These are phyloP conservation scores for Rhizophlyctis rosea DNA, from an alignment of 192 early-diverging fungal genomes.

Conservation along the genomic window DNA sequence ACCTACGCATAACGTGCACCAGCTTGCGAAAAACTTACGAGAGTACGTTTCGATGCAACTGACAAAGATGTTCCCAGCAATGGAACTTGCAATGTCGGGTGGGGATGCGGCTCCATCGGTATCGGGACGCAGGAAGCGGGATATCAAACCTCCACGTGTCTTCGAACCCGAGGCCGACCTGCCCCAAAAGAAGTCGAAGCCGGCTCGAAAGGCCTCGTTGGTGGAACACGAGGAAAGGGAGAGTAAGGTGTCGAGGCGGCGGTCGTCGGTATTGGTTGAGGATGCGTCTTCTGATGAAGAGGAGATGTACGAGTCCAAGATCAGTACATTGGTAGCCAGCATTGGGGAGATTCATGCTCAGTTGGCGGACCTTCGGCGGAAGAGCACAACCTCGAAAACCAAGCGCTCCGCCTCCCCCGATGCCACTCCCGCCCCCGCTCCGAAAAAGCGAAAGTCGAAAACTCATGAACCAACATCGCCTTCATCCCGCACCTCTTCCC, in stretches of 20 bases:
- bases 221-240: slow-evolving; percentile 11
- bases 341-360: slow-evolving; percentile 19
- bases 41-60: slow-evolving; percentile 23
- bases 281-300: slow-evolving; percentile 4
- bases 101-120: too few relatives aligned
- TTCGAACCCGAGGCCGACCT: slow-evolving; percentile 24
- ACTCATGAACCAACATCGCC: too few relatives aligned
- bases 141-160: slow-evolving; percentile 17
- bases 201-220: background rate
- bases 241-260: too few relatives aligned
- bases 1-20: slow-evolving; percentile 41
- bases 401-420: slow-evolving; percentile 14
- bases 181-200: slow-evolving; percentile 16
- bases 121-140: too few relatives aligned
- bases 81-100: too few relatives aligned
- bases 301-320: slow-evolving; percentile 18
- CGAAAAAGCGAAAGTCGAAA: too few relatives aligned
- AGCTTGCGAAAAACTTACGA: slow-evolving; percentile 26
- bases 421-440: background rate
- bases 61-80: slow-evolving; percentile 23
- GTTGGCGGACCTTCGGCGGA: slow-evolving; percentile 18
- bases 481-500: too few relatives aligned
- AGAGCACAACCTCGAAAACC: slow-evolving; percentile 22
- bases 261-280: too few relatives aligned
- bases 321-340: slow-evolving; percentile 18